Conservation (phyloP, 2,329 filamentous ascomycete species). For the Geosmithia flava region DNA sequence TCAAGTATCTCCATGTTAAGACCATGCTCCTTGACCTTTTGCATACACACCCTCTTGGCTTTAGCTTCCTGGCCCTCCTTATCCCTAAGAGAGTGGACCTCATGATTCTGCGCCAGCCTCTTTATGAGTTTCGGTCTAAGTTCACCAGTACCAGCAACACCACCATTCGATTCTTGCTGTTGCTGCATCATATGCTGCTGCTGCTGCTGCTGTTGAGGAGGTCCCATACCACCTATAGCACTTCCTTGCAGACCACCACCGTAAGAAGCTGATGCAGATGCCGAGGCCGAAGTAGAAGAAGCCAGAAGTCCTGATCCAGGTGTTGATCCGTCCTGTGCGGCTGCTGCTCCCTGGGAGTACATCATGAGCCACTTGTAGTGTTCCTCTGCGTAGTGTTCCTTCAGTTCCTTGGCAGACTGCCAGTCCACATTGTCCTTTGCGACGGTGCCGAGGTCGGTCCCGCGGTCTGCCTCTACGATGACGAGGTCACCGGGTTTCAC, state of each 20-base stretch:
- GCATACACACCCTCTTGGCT: slow-evolving; percentile 90
- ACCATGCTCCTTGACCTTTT: slow-evolving; percentile 89
- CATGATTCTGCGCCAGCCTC: slow-evolving; percentile 80
- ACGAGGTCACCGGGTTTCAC: slow-evolving; percentile 89
- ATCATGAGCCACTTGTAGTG: slow-evolving; percentile 99
- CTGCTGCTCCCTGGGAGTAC: slow-evolving; percentile 74
- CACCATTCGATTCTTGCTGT: slow-evolving; percentile 53
- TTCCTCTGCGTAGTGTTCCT: slow-evolving; percentile 85
- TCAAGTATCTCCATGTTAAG: slow-evolving; percentile 98
- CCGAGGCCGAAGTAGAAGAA: slow-evolving; percentile 29
- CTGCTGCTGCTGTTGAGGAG: slow-evolving; percentile 48
- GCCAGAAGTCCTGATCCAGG: slow-evolving; percentile 49
- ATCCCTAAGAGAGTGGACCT: slow-evolving; percentile 77
- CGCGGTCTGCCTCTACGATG: slow-evolving; percentile 93
- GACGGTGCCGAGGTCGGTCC: slow-evolving; percentile 89
- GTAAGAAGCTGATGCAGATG: too few relatives aligned
- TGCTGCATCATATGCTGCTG: slow-evolving; percentile 19
- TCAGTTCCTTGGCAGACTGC: slow-evolving; percentile 75
- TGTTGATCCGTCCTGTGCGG: slow-evolving; percentile 38
- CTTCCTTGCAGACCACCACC: slow-evolving; percentile 47
- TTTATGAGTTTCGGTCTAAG: slow-evolving; percentile 96
- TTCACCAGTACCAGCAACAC: slow-evolving; percentile 51
- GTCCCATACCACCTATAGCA: slow-evolving; percentile 67
- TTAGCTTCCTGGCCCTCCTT: slow-evolving; percentile 98
- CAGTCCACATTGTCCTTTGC: slow-evolving; percentile 79